phyloP scores from a whole-genome alignment of 1,284 basidiomycete genomes.

The Ustilago hordei region DNA sequence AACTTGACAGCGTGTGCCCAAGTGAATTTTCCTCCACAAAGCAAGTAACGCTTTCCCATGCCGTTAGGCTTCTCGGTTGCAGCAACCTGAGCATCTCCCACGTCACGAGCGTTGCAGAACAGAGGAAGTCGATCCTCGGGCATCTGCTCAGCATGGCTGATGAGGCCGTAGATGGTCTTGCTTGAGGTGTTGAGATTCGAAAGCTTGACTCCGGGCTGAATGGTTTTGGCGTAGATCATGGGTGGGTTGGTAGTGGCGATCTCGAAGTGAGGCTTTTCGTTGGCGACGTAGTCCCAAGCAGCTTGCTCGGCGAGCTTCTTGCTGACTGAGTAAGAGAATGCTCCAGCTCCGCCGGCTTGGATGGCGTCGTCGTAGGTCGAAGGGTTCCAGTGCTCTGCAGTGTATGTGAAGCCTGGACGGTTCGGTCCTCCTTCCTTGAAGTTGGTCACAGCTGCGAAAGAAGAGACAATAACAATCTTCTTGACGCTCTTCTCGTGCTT shows the following conservation, averaged over 20 bases:
- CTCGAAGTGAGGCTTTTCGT: constrained; percentile 51
- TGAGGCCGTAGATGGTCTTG: constrained; percentile 61
- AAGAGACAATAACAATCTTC: constrained; percentile 64
- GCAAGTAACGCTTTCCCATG: constrained; percentile 52
- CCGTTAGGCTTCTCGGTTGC: constrained; percentile 51
- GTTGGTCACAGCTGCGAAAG: constrained; percentile 63
- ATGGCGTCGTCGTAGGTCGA: constrained; percentile 55
- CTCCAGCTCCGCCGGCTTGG: constrained; percentile 50
- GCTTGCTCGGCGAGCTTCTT: constrained; percentile 66
- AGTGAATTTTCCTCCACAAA: constrained; percentile 58
- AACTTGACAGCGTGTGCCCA: constrained; percentile 57
- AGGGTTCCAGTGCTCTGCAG: constrained; percentile 60
- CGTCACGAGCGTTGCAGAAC: constrained; percentile 63
- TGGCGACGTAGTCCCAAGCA: constrained; percentile 58
- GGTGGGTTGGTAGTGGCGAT: constrained; percentile 60
- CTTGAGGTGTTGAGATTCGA: constrained; percentile 61
- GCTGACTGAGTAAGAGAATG: constrained; percentile 59
- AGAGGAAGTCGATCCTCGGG: constrained; percentile 68
- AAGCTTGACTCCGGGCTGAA: constrained; percentile 52
- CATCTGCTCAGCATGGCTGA: constrained; percentile 48
- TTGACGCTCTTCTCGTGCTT: constrained; percentile 57
- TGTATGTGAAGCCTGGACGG: constrained; percentile 58
- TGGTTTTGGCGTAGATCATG: constrained; percentile 62
- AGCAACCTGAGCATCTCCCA: constrained; percentile 64
- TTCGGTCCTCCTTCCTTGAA: constrained; percentile 60